These are phyloP conservation scores for Verticillium albo-atrum DNA, from an alignment of 2,329 filamentous ascomycete genomes.

Conservation along the genomic window DNA sequence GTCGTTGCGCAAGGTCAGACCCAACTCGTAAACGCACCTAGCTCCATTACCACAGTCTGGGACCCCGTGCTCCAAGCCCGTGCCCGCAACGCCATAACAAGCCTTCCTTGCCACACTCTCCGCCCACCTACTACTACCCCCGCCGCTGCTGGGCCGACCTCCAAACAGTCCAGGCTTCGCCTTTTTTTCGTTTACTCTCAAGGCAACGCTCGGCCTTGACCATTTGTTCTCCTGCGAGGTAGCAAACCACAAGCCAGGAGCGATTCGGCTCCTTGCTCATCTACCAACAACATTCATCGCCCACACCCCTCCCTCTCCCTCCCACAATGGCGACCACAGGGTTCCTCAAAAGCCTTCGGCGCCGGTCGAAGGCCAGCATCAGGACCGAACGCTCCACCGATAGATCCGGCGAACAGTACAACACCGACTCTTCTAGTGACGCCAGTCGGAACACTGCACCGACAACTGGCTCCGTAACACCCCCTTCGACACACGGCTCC, in stretches of 20 bases:
- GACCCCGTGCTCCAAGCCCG: background rate
- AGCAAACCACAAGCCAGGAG: background rate
- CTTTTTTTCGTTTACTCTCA: background rate
- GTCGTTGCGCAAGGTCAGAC: background rate
- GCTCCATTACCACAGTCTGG: background rate
- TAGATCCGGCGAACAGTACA: constrained; percentile 1
- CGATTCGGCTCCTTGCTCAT: background rate
- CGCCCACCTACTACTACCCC: background rate
- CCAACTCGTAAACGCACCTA: background rate
- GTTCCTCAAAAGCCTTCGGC: constrained; percentile 72
- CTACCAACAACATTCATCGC: background rate
- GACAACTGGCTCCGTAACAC: constrained; percentile 67
- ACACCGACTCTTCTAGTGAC: constrained; percentile 53
- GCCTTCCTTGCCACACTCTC: background rate
- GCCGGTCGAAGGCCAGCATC: constrained; percentile 72
- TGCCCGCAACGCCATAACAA: background rate
- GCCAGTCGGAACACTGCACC: constrained; percentile 57
- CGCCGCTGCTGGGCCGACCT: background rate
- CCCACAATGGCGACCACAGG: constrained; percentile 37
- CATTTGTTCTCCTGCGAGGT: background rate
- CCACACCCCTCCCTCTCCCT: background rate
- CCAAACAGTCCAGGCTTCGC: background rate
- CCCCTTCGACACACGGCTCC: constrained; percentile 67
- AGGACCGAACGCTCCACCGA: constrained; percentile 55
- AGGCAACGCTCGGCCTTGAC: background rate